Conservation (phyloP, 2,329 filamentous ascomycete genomes). For the Trichocomaceae sp. region DNA sequence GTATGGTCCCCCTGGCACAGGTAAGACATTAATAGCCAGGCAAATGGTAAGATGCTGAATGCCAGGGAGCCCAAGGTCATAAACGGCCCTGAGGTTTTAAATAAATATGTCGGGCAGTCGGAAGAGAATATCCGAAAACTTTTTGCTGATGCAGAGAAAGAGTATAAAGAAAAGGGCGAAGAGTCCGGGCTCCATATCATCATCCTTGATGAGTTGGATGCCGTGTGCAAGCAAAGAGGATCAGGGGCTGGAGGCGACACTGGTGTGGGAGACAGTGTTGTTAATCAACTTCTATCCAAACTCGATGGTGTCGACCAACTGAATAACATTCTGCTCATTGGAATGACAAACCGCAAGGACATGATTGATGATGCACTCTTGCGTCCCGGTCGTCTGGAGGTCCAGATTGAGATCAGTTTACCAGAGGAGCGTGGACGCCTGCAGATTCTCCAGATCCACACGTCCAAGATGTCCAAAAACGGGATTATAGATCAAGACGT, state of each 20-base stretch:
- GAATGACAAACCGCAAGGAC: conserved; percentile 98
- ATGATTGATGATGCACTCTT: conserved; percentile 98
- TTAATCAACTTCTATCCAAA: conserved; percentile 92
- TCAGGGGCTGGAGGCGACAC: conserved; percentile 84
- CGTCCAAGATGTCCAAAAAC: conserved; percentile 70
- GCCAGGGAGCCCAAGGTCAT: conserved; percentile 92
- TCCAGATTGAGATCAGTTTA: conserved; percentile 92
- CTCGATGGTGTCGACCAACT: conserved; percentile 89
- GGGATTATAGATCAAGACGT: conserved; percentile 68
- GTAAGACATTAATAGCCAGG: conserved; percentile 91
- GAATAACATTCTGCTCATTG: conserved; percentile 96
- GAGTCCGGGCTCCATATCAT: conserved; percentile 95
- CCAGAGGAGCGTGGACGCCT: conserved; percentile 80
- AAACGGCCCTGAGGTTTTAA: conserved; percentile 93
- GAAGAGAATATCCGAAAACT: conserved; percentile 97
- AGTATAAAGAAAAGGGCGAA: conserved; percentile 95
- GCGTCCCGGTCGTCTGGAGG: conserved; percentile 89
- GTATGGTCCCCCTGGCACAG: conserved; percentile 89
- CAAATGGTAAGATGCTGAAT: conserved; percentile 98
- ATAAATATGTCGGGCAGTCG: conserved; percentile 95
- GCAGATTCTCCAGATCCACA: conserved; percentile 89
- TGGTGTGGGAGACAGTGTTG: conserved; percentile 93
- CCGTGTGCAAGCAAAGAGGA: conserved; percentile 98
- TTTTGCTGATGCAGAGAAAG: conserved; percentile 93
- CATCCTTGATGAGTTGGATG: conserved; percentile 96